Conservation (phyloP, 768 basidiomycete genomes). For the Omphalotus guepiniiformis region DNA sequence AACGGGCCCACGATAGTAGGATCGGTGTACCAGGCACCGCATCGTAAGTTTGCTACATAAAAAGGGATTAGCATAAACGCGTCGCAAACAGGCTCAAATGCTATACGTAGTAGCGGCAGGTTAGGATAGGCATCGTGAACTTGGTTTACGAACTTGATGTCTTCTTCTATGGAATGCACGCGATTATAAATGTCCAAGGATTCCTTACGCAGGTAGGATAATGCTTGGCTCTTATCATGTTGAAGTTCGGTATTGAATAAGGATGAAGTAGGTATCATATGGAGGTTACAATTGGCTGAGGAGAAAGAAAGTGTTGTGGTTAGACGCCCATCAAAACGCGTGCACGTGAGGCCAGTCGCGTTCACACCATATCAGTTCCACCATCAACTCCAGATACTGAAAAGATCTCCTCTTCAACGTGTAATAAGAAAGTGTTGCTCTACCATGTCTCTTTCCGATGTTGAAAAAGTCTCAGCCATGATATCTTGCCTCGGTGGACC, state of each 20-base stretch:
- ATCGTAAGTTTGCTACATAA: constrained; percentile 94
- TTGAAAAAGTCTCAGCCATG: constrained; percentile 11
- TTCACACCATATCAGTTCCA: no score
- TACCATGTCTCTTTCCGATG: not conserved
- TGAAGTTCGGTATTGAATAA: no score
- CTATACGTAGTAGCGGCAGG: constrained; percentile 52
- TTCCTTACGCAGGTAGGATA: constrained; percentile 60
- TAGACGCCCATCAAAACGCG: no score
- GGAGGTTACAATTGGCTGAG: no score
- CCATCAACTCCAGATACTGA: no score
- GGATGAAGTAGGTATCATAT: no score
- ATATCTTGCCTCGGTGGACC: constrained; percentile 29
- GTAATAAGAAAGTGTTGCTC: no score
- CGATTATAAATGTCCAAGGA: constrained; percentile 82
- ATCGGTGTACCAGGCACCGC: constrained; percentile 91
- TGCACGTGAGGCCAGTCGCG: no score
- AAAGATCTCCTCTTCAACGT: no score
- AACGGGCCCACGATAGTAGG: constrained; percentile 51
- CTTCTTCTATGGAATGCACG: constrained; percentile 79
- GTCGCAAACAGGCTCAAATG: not conserved
- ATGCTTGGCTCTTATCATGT: constrained; percentile 20
- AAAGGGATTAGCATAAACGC: not conserved
- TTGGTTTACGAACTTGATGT: constrained; percentile 61
- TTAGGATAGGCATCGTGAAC: constrained; percentile 45
- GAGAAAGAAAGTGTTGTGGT: no score